These are phyloP conservation scores for Nemania sp. DNA, from an alignment of 2,329 filamentous ascomycete genomes.

Conservation along the genomic window DNA sequence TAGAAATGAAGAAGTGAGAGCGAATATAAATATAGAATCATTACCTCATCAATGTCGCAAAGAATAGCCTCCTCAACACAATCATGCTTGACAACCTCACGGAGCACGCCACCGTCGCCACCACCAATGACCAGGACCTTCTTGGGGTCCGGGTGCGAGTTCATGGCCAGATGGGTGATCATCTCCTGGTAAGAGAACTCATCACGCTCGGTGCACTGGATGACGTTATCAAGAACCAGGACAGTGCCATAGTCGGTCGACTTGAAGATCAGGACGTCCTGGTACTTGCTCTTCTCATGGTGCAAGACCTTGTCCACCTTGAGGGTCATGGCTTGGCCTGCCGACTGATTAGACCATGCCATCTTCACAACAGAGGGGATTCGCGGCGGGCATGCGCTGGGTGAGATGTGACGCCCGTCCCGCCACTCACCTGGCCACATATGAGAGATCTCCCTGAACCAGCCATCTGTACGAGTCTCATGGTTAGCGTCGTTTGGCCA, in stretches of 20 bases:
- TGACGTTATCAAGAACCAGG: conserved; percentile 96
- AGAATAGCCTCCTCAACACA: conserved; percentile 93
- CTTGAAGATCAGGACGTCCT: conserved; percentile 98
- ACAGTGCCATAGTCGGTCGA: conserved; percentile 96
- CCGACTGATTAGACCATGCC: conserved; percentile 10
- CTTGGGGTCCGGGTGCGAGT: conserved; percentile 97
- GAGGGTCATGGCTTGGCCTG: conserved; percentile 96
- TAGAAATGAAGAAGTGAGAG: conserved; percentile 55
- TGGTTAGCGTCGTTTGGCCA: conserved; percentile 15
- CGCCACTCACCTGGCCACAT: conserved; percentile 82
- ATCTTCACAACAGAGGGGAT: background rate
- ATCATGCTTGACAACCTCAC: conserved; percentile 99
- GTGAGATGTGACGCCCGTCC: background rate
- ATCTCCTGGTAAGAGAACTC: conserved; percentile 99
- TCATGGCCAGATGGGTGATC: conserved; percentile 98
- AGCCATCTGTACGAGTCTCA: conserved; percentile 74
- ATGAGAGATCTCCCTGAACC: conserved; percentile 98
- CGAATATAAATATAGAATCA: background rate
- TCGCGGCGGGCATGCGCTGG: background rate
- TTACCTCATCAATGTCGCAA: conserved; percentile 95
- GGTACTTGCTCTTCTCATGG: conserved; percentile 99
- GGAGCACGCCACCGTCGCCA: conserved; percentile 94
- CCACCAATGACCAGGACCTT: conserved; percentile 98
- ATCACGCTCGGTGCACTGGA: conserved; percentile 97
- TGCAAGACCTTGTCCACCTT: conserved; percentile 97